Percentiles rank a stretch among this genome's conserved stretches.
phyloP scores from a whole-genome alignment of 495 filamentous ascomycete species.

The Oidiodendron maius region DNA sequence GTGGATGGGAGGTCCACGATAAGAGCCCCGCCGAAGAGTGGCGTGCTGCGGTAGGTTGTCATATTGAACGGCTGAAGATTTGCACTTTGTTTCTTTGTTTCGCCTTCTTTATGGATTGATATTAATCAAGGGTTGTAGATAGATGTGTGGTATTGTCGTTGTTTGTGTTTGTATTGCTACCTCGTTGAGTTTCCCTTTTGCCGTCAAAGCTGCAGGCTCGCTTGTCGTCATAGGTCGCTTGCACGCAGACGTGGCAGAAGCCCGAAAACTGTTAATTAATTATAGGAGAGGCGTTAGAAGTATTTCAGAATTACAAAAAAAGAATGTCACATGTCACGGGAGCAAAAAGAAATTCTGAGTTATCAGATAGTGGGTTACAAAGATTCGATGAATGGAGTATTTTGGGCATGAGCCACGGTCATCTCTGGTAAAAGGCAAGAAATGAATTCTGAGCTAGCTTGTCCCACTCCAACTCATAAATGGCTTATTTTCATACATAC shows the following conservation, averaged over 20 bases:
- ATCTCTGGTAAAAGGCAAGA: slow-evolving; percentile 39
- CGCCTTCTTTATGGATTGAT: too few species aligned
- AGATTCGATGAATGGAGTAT: slow-evolving; percentile 30
- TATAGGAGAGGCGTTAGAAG: too few species aligned
- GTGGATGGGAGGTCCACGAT: slow-evolving; percentile 60
- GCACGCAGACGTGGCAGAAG: too few species aligned
- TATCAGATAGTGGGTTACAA: slow-evolving; percentile 26
- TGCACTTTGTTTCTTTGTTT: too few species aligned
- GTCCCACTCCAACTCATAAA: slow-evolving; percentile 25
- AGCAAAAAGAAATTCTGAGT: slow-evolving; percentile 14
- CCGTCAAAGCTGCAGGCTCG: too few species aligned
- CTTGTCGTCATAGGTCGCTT: too few species aligned
- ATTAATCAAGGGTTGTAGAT: too few species aligned
- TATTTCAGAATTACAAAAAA: slow-evolving; percentile 5
- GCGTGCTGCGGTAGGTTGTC: slow-evolving; percentile 47
- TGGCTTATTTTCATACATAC: slow-evolving; percentile 17
- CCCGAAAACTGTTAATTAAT: too few species aligned
- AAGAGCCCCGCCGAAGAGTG: slow-evolving; percentile 80
- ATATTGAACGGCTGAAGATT: slow-evolving; percentile 19
- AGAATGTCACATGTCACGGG: too few species aligned
- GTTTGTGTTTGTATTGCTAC: too few species aligned
- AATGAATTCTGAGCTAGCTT: slow-evolving; percentile 32
- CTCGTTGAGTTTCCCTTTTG: too few species aligned
- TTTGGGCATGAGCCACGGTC: slow-evolving; percentile 30
- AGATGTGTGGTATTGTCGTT: too few species aligned